A percentile compares a stretch with the other conserved stretches of the same genome.
Evolutionary conservation across 225 moss, liverwort and hornwort genomes (phyloP).

Genomic region (Thuidium tamariscinum): DNA sequence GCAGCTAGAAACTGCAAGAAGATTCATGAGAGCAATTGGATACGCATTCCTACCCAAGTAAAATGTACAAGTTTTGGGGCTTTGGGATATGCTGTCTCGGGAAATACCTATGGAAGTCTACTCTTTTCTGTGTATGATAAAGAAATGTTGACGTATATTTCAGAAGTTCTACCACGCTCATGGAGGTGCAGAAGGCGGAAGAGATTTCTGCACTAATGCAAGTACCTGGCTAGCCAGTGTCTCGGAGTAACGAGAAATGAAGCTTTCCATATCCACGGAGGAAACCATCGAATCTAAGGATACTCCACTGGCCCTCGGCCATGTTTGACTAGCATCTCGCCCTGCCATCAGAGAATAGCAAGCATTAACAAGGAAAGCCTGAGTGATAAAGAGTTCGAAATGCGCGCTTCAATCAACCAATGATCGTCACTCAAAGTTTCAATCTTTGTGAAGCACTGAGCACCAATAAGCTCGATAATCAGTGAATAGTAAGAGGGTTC

Average conservation of each 20-base stretch:
- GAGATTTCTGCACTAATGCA: conserved; percentile 36
- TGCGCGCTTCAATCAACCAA: not conserved
- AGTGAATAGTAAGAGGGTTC: not conserved
- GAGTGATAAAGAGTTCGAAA: not conserved
- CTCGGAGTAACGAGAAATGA: conserved; percentile 41
- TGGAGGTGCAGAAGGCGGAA: conserved; percentile 12
- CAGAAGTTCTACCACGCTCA: not conserved
- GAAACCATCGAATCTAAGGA: conserved; percentile 33
- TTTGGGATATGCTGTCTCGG: not conserved
- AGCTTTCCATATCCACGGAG: conserved; percentile 32
- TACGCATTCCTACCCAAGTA: not conserved
- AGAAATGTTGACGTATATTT: not conserved
- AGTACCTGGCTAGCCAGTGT: conserved; percentile 45
- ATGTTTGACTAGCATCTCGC: conserved; percentile 11
- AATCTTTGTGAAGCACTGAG: not conserved
- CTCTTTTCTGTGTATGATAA: not conserved
- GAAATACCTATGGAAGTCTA: not conserved
- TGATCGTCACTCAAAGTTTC: not conserved
- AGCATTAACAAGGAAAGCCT: not conserved
- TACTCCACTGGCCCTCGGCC: conserved; percentile 28
- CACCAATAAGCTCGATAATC: not conserved
- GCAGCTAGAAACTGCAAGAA: conserved; percentile 13
- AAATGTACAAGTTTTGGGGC: not conserved
- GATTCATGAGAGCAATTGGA: not conserved
- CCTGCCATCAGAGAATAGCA: conserved; percentile 4